These are phyloP conservation scores for Willaertia magna DNA, from an alignment of 208 protist species.

Conservation along the genomic window DNA sequence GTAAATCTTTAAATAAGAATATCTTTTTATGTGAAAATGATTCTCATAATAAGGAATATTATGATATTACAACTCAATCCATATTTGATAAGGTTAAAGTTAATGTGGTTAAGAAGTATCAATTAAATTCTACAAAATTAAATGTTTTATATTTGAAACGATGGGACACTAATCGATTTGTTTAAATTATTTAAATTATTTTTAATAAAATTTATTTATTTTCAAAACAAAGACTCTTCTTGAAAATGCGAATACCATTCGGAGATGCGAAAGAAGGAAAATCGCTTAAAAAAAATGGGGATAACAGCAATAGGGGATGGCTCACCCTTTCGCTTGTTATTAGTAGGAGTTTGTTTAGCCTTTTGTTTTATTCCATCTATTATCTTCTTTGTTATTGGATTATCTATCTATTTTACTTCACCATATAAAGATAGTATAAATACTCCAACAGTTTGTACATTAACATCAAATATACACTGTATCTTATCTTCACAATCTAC, in stretches of 20 bases:
- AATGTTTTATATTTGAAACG: neutral
- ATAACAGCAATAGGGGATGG: too few species aligned
- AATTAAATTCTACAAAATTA: neutral
- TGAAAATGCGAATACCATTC: too few species aligned
- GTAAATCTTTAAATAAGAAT: neutral
- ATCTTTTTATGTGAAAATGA: neutral
- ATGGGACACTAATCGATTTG: too few species aligned
- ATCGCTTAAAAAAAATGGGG: too few species aligned
- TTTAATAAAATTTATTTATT: too few species aligned
- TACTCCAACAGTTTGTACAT: neutral
- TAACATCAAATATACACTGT: neutral
- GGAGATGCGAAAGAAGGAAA: too few species aligned
- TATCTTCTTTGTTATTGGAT: neutral
- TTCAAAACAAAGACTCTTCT: too few species aligned
- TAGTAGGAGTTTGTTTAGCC: neutral
- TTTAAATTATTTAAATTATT: too few species aligned
- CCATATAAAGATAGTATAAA: neutral
- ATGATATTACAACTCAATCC: neutral
- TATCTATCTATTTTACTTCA: neutral
- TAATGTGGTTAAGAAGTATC: neutral
- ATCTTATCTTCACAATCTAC: neutral
- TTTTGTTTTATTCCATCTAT: neutral
- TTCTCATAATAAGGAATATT: neutral
- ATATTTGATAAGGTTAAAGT: neutral
- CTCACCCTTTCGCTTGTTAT: neutral